Base-by-base conservation (phyloP, 345 rosid species). In the Anastatica hierochuntica region DNA sequence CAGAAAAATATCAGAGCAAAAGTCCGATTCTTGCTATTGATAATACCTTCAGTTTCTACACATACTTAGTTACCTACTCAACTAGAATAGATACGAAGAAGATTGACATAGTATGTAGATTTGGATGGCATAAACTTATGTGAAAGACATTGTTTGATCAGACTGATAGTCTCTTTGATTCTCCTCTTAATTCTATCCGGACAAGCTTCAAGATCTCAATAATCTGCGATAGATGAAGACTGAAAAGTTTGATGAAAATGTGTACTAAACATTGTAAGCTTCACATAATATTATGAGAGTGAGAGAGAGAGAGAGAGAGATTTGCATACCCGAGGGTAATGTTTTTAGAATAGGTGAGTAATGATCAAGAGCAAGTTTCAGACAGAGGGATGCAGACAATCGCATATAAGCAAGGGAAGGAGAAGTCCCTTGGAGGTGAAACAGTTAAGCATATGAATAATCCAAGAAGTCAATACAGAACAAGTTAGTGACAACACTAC, bases 291-390 rank as follows among this genome's bases (percentile, higher is more conserved):
- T 16, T 19, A 7, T 4, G 31, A 20, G 24, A 49, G 39, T 17
- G 30, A 30, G 8, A 23, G 43, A 26, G 21, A 33, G 43, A 43
- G 16, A 7, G n/a, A n/a, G n/a, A n/a, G n/a, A n/a, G n/a, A n/a
- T n/a, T 41, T 23, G 69, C 89, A 79, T 77, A 90, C 98, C 38
- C 96, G 85, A 43, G 89, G 79, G 74, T 90, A 87, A 56, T 90
- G 92, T 56, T 72, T n/a, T 63, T 64, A 87, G 65, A 44, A 90
- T 44, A 9, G 88, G 92, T 51, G 96, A 84, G 58, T 90, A 90
- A 76, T 90, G 96, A 69, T 90, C 95, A 37, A 90, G 77, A 2
- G n/a, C n/a, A n/a, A n/a, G n/a, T n/a, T n/a, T n/a, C n/a, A n/a
- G n/a, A n/a, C n/a, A n/a, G n/a, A n/a, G n/a, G n/a, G n/a, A n/a